These are phyloP conservation scores for Hondaea fermentalgiana DNA, from an alignment of 108 stramenopile genomes.

Conservation along the genomic window DNA sequence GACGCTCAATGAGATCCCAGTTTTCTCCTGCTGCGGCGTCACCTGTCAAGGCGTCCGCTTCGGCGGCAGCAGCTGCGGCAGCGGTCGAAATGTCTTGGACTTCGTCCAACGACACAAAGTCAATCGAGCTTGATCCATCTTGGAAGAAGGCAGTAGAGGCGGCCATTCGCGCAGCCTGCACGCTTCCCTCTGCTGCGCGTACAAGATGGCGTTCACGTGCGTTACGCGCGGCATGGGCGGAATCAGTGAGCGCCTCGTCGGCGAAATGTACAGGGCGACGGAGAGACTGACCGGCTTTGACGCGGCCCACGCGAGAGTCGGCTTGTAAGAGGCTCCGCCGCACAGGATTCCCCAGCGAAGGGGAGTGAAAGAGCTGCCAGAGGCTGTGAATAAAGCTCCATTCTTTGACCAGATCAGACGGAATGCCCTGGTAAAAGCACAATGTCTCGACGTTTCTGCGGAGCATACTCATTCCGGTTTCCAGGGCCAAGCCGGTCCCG, in stretches of 20 bases:
- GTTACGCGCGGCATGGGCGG: background rate
- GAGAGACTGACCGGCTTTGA: background rate
- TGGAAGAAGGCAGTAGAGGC: background rate
- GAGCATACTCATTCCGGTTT: background rate
- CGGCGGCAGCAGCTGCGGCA: too few relatives aligned
- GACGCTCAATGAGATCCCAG: background rate
- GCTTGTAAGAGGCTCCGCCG: background rate
- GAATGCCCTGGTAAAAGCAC: constrained; percentile 16
- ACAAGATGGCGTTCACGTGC: background rate
- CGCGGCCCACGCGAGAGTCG: background rate
- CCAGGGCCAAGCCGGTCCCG: background rate
- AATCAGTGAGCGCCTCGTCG: background rate
- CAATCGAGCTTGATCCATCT: background rate
- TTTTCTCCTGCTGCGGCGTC: background rate
- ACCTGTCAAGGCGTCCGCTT: too few relatives aligned
- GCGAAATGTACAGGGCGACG: background rate
- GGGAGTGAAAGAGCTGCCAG: background rate
- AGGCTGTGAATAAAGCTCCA: background rate
- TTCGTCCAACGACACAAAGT: background rate
- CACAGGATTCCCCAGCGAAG: background rate
- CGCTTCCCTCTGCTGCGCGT: background rate
- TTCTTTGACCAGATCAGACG: background rate
- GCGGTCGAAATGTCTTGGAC: background rate
- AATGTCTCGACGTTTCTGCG: background rate
- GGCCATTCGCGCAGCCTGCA: background rate